Evolutionary conservation across 2,329 filamentous ascomycete genomes (phyloP), one percentile per base, ranked within the genome.

Genomic region (Graphiopsis chlorocephala): DNA sequence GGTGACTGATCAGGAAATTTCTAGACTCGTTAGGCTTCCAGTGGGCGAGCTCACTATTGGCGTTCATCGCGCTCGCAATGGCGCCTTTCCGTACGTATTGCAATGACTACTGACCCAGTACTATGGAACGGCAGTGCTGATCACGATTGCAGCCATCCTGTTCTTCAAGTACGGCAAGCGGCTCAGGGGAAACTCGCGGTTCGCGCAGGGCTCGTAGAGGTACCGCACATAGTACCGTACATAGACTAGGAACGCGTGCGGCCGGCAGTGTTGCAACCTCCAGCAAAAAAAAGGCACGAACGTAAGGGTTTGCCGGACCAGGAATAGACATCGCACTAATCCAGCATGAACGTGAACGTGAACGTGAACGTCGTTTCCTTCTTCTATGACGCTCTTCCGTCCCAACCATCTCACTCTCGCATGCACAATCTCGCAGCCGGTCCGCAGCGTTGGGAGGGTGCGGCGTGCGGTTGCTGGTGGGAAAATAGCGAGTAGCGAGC

Each of bases 121-220:
- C 69, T 67, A 63, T 70, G 70, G 69, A 64, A 45, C 33, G 29
- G 53, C 33, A 56, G 14, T 66, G 67, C 66, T 71, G 68, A 72
- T 67, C 67, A 50, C 63, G 35, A 64, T 66, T 53, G 53, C 65
- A 75, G 72, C 78, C 77, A 79, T 80, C 67, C 69, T 83, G 59
- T 83, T 83, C 74, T 83, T 80, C 76, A 79, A 74, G 71, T 81
- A 78, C 71, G 82, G 82, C 70, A 80, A 81, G 75, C 72, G 75
- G 68, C 77, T 83, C 73, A 79, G 82, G 77, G 78, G 76, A 64
- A 77, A 72, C 56, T 82, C 79, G 71, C 77, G 79, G 57, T 83
- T 81, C 73, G 82, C 81, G 67, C 77, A 79, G 59, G 67, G 66
- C 29, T 69, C 50, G 57, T 71, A 70, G 69, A 65, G 68, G 59